These are phyloP conservation scores for Mitragyna speciosa DNA, from an alignment of 257 asterid species.

Conservation along the genomic window DNA sequence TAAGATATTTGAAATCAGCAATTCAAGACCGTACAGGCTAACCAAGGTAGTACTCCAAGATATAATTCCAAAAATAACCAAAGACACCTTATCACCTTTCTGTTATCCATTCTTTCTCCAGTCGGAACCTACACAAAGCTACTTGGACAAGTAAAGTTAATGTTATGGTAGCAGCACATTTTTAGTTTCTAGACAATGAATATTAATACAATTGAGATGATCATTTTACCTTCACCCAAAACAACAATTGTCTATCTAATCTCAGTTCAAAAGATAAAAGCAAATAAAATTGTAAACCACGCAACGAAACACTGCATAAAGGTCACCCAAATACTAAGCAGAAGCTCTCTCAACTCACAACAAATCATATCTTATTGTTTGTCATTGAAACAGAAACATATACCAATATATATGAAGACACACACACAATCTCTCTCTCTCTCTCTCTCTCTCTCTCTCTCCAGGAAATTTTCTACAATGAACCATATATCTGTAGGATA, in stretches of 20 bases:
- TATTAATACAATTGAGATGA: neutral
- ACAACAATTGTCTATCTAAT: neutral
- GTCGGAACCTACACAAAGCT: neutral
- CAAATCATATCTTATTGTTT: neutral
- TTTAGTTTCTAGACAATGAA: too few relatives aligned
- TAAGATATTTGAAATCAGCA: neutral
- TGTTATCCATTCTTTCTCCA: neutral
- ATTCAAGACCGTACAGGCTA: neutral
- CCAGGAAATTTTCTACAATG: neutral
- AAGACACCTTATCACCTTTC: neutral
- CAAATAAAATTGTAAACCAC: neutral
- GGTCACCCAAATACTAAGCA: neutral
- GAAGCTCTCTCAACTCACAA: neutral
- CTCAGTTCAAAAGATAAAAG: neutral
- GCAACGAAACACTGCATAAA: neutral
- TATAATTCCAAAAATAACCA: neutral
- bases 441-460: too few relatives aligned
- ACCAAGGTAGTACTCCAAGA: neutral
- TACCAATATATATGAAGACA: too few relatives aligned
- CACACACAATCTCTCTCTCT: too few relatives aligned
- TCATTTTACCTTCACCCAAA: neutral
- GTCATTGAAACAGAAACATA: neutral
- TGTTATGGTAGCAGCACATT: neutral
- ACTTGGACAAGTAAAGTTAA: slow-evolving; percentile 1
- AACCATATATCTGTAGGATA: neutral